Conservation (phyloP, 179 eudicot species). For the Beta lomatogona region DNA sequence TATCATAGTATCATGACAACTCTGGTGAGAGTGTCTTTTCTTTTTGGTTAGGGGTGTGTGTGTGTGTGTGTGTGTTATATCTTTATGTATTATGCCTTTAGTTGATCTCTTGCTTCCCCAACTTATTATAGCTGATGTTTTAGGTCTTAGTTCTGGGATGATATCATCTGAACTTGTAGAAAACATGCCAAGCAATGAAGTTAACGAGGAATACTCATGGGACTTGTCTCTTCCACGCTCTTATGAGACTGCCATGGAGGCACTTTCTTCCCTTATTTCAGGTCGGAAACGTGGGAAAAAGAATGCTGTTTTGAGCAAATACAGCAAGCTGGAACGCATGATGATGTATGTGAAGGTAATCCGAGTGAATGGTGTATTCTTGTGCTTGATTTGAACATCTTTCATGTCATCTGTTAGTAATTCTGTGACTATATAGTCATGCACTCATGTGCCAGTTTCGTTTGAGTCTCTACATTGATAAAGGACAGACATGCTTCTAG, state of each 20-base stretch:
- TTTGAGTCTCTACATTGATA: too few species aligned
- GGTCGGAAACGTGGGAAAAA: constrained; percentile 58
- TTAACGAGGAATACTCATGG: constrained; percentile 30
- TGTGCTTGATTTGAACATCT: background rate
- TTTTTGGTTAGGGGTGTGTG: background rate
- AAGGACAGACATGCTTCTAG: background rate
- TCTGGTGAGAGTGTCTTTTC: background rate
- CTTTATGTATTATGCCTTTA: background rate
- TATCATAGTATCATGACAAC: background rate
- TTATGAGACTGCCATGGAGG: constrained; percentile 77
- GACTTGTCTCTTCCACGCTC: constrained; percentile 43
- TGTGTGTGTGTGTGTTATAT: too few species aligned
- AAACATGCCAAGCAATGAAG: constrained; percentile 32
- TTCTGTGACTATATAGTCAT: background rate
- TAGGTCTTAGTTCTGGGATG: constrained; percentile 46
- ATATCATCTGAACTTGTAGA: constrained; percentile 43
- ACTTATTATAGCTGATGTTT: constrained; percentile 27
- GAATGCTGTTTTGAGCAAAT: constrained; percentile 39
- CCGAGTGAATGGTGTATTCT: background rate
- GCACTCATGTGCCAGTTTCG: background rate
- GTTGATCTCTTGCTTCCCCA: constrained; percentile 9
- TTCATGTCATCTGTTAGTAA: background rate
- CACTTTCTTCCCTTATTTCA: constrained; percentile 79
- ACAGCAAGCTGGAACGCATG: constrained; percentile 71
- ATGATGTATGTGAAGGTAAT: constrained; percentile 58